phyloP scores from a whole-genome alignment of 768 basidiomycete species.

The Leccinum fibrillosum region DNA sequence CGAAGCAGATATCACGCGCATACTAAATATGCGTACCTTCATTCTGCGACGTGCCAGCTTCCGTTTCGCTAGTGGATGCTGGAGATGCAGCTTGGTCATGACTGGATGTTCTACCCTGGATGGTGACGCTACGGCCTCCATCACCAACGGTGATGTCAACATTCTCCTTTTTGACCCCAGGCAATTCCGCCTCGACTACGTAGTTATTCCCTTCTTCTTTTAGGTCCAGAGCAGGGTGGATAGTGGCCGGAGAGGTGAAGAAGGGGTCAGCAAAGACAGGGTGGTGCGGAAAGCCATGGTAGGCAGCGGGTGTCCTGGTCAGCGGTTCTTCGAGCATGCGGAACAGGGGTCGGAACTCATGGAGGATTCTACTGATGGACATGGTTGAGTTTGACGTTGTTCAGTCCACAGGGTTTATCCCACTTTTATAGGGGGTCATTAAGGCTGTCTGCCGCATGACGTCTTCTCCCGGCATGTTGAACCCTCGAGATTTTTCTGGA shows the following conservation, averaged over 20 bases:
- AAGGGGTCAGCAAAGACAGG: conserved; percentile 51
- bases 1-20: neutral
- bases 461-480: conserved; percentile 10
- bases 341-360: conserved; percentile 73
- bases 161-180: conserved; percentile 77
- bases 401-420: neutral
- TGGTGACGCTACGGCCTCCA: conserved; percentile 65
- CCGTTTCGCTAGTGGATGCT: conserved; percentile 14
- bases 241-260: conserved; percentile 30
- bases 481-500: conserved; percentile 16
- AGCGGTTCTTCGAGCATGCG: conserved; percentile 75
- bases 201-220: conserved; percentile 63
- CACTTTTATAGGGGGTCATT: conserved; percentile 11
- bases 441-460: conserved; percentile 5
- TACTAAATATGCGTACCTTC: conserved; percentile 28
- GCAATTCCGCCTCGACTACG: conserved; percentile 72
- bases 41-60: conserved; percentile 1
- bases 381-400: conserved; percentile 32
- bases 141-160: conserved; percentile 69
- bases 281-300: conserved; percentile 28
- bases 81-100: conserved; percentile 19
- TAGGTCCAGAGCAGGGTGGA: conserved; percentile 64
- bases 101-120: conserved; percentile 57
- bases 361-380: conserved; percentile 65
- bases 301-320: conserved; percentile 30